Conservation (phyloP, 2,329 filamentous ascomycete genomes). For the Aspergillus intermedius region DNA sequence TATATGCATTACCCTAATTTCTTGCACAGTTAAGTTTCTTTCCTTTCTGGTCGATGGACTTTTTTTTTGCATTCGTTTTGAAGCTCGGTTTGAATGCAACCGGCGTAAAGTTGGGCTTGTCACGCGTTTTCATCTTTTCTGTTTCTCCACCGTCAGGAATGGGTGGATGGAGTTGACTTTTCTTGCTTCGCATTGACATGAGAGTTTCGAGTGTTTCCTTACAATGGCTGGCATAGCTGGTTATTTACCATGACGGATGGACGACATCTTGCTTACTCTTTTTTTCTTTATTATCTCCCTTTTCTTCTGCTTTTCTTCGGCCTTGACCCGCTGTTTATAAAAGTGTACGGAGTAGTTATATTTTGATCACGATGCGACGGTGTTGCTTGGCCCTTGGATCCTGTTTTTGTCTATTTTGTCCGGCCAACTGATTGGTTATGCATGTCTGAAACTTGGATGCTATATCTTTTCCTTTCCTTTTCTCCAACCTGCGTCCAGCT, state of each 20-base stretch:
- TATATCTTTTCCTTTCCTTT: conserved; percentile 1
- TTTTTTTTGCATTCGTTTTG: conserved; percentile 2
- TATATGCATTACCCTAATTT: conserved; percentile 4
- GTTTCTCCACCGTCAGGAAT: conserved; percentile 19
- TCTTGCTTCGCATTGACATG: conserved; percentile 13
- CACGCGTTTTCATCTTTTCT: conserved; percentile 21
- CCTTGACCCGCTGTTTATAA: conserved; percentile 5
- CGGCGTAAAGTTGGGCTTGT: conserved; percentile 18
- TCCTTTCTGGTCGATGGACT: conserved; percentile 5
- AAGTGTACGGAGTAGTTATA: not conserved
- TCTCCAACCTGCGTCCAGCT: not conserved
- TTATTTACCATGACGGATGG: conserved; percentile 11
- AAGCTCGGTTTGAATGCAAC: conserved; percentile 8
- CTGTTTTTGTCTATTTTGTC: conserved; percentile 1
- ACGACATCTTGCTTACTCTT: conserved; percentile 9
- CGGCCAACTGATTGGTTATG: conserved; percentile 1
- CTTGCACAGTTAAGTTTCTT: conserved; percentile 12
- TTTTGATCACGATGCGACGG: not conserved
- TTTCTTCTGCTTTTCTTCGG: conserved; percentile 3
- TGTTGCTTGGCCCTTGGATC: not conserved
- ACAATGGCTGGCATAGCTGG: conserved; percentile 6
- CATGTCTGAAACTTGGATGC: conserved; percentile 1
- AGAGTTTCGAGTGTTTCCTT: conserved; percentile 18
- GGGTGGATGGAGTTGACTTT: conserved; percentile 24
- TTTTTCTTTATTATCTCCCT: conserved; percentile 2